phyloP scores from a whole-genome alignment of 1,284 basidiomycete species.

The Serendipita sp. region DNA sequence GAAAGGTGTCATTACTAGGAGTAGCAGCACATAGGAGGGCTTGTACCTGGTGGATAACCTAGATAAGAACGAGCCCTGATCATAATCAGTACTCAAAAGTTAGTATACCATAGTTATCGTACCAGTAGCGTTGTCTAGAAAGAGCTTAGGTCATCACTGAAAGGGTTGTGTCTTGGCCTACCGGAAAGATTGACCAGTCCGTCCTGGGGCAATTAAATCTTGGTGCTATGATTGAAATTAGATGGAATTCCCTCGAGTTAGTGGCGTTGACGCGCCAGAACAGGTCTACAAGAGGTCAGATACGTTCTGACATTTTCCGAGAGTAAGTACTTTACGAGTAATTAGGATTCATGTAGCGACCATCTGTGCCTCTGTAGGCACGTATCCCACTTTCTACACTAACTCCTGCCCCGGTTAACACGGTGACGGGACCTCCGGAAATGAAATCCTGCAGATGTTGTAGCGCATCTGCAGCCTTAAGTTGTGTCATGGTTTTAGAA shows the following conservation, averaged over 20 bases:
- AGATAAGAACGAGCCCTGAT: slow-evolving; percentile 70
- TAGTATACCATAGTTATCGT: slow-evolving; percentile 18
- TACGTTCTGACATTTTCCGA: neutral
- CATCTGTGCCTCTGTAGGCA: slow-evolving; percentile 73
- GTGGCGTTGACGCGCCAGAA: slow-evolving; percentile 29
- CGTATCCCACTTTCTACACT: slow-evolving; percentile 86
- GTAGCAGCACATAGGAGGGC: neutral
- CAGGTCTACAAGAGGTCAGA: slow-evolving; percentile 30
- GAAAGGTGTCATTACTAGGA: neutral
- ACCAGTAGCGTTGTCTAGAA: slow-evolving; percentile 58
- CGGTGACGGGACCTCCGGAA: slow-evolving; percentile 45
- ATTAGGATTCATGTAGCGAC: slow-evolving; percentile 80
- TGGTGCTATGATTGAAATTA: slow-evolving; percentile 42
- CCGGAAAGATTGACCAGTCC: slow-evolving; percentile 55
- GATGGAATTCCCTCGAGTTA: slow-evolving; percentile 13
- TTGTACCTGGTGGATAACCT: slow-evolving; percentile 50
- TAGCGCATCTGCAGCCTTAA: slow-evolving; percentile 38
- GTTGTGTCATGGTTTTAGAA: slow-evolving; percentile 24
- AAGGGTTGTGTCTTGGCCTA: slow-evolving; percentile 19
- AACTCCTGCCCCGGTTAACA: slow-evolving; percentile 82
- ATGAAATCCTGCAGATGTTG: slow-evolving; percentile 57
- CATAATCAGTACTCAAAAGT: slow-evolving; percentile 18
- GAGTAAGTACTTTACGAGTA: slow-evolving; percentile 51
- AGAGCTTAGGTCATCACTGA: neutral
- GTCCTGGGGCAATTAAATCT: slow-evolving; percentile 58